Evolutionary conservation across 2,329 filamentous ascomycete species (phyloP), one percentile per base, ranked within the genome.

Genomic region (Chalaropsis ovoidea): DNA sequence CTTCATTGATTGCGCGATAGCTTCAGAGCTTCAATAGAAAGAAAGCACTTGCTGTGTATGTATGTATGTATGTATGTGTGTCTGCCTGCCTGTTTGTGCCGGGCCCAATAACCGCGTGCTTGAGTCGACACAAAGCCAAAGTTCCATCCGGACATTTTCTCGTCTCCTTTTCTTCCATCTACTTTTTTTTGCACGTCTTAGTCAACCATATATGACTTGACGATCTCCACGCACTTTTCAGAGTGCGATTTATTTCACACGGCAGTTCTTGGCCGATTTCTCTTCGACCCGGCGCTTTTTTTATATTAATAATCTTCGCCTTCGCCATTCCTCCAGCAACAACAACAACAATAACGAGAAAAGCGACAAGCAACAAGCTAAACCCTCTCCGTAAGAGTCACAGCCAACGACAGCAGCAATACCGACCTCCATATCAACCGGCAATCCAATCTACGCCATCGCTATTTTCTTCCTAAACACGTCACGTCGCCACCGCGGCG

Each of bases 21-120:
- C 54, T 62, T 31, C 41, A 19, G 42, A 62, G 61, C 61, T 62
- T 62, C 61, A 19, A 45, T 24, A 62, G 41, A 22, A 47, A 62
- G 41, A 22, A 47, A 62, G 42, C 19, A 49, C 27, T 31, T 39
- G 17, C 13, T 35, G 52, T 17, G 27, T 17, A 17, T 17, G 10
- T 35, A 7, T 7, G 31, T 35, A 10, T 39, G 35, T 39, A 7
- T 39, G 35, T 39, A 39, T 39, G 5, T 39, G 35, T 47, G 43
- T n/a, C 11, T 35, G 54, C 24, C 27, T 35, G 27, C 27, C 54
- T 58, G 17, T 58, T 31, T n/a, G 17, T 39, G 17, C 27, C 22
- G 31, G 31, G 54, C 54, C 31, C 31, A 22, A 39, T n/a, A 35
- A 11, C 27, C 19, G 54, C 27, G 31, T 19, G 13, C 54, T 39